Conservation (phyloP, 2,329 filamentous ascomycete species). For the Aspergillus cejpii region DNA sequence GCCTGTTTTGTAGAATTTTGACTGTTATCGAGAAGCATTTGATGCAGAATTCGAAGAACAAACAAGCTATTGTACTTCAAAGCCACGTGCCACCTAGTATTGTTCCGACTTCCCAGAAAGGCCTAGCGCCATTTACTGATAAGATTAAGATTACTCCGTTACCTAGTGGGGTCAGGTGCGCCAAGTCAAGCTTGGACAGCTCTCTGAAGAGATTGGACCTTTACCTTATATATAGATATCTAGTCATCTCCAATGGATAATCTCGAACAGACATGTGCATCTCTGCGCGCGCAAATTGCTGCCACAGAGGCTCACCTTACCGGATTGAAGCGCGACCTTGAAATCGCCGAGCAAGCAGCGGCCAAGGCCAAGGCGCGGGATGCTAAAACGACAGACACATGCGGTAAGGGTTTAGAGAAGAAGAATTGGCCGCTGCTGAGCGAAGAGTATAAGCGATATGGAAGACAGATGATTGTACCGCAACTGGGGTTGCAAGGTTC, state of each 20-base stretch:
- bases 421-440: conserved; percentile 60
- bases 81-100: too few relatives aligned
- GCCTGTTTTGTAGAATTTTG: too few relatives aligned
- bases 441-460: conserved; percentile 80
- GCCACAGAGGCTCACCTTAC: conserved; percentile 34
- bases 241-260: conserved; percentile 12
- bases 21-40: too few relatives aligned
- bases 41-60: too few relatives aligned
- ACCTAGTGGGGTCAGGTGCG: not conserved
- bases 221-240: not conserved
- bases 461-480: conserved; percentile 82
- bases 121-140: too few relatives aligned
- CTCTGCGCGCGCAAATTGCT: conserved; percentile 33
- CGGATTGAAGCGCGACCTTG: conserved; percentile 32
- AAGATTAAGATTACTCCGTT: too few relatives aligned
- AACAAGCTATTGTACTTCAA: too few relatives aligned
- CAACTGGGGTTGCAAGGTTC: conserved; percentile 68
- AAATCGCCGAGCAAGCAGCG: conserved; percentile 25
- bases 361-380: conserved; percentile 10
- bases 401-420: not conserved
- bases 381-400: not conserved
- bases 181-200: not conserved
- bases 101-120: too few relatives aligned
- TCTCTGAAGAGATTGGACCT: not conserved
- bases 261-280: conserved; percentile 25